These are phyloP conservation scores for Anthoceros angustus DNA, from an alignment of 225 moss, liverwort and hornwort species.

Conservation along the genomic window DNA sequence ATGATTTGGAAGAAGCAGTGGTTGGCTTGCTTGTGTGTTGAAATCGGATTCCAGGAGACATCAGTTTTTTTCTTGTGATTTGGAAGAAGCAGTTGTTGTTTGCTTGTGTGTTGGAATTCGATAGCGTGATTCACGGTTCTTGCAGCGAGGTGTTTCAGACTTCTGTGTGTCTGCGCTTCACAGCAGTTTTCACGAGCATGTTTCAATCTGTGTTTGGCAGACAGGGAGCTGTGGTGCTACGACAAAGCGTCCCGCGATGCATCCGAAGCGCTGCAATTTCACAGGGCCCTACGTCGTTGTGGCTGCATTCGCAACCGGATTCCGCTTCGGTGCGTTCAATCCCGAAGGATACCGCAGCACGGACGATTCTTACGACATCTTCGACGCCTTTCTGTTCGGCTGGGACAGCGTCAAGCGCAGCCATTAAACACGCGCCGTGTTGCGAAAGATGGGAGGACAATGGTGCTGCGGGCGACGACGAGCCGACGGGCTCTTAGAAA, in stretches of 20 bases:
- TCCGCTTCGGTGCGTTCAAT: slow-evolving; percentile 27
- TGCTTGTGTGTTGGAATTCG: too few relatives aligned
- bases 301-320: slow-evolving; percentile 11
- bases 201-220: too few relatives aligned
- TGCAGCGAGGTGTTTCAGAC: not conserved
- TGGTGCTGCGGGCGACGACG: slow-evolving; percentile 34
- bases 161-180: not conserved
- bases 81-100: too few relatives aligned
- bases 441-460: slow-evolving; percentile 35
- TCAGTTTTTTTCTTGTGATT: too few relatives aligned
- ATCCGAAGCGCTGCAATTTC: slow-evolving; percentile 29
- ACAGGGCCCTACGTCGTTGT: slow-evolving; percentile 30
- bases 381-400: slow-evolving; percentile 37
- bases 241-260: slow-evolving; percentile 31
- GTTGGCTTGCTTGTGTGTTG: too few relatives aligned
- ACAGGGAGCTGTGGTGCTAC: slow-evolving; percentile 31
- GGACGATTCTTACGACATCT: slow-evolving; percentile 36
- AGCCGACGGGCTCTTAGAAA: slow-evolving; percentile 34
- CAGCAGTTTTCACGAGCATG: slow-evolving; percentile 7
- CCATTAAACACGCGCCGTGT: too few relatives aligned
- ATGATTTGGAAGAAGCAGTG: too few relatives aligned
- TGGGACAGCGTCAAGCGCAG: slow-evolving; percentile 13
- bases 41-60: too few relatives aligned
- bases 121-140: too few relatives aligned
- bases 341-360: slow-evolving; percentile 43